Base-by-base conservation (phyloP, 345 rosid species). In the Abelmoschus esculentus region DNA sequence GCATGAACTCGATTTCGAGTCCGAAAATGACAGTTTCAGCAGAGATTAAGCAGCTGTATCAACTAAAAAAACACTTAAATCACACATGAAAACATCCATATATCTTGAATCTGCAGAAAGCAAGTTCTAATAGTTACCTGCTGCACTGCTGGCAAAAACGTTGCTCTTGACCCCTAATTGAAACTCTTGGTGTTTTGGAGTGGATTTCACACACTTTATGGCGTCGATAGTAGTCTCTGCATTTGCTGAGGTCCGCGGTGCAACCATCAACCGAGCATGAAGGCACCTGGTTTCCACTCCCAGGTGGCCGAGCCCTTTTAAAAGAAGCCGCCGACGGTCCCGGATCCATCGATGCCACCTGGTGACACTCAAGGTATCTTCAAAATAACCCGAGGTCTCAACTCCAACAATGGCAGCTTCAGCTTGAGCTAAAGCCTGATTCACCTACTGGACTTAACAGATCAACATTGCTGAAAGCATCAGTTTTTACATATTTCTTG, bases 101-200 rank as follows among this genome's bases (percentile, higher is more conserved):
- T 42, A 36, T 22, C 4, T 19, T 42, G 10, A 28, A 63, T 40
- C 31, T 40, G 67, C 67, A 42, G 19, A 40, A 17, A 40, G 6
- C 12, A 15, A 19, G 40, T 36, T 9, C 7, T 22, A 12, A 13
- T 13, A 1, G 22, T 68, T 69, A 85, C 96, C 96, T 80, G 84
- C 92, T 89, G 79, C 96, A 89, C 79, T 89, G 96, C 87, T 89
- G 96, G 82, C 96, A 87, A 70, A 89, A 89, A 18, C 92, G 83
- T 46, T 80, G 88, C 50, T 86, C 90, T 53, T 54, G 85, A 38
- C 92, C 90, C 65, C 72, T 79, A 66, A 89, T 84, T 7, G 80
- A 76, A 61, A 89, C 92, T 47, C 52, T 82, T 3, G 92, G 72
- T n/a, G 90, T 83, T 82, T 89, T 89, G 1, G 92, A 86, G 74